Base-by-base conservation (phyloP, 495 filamentous ascomycete species). In the Podospora pseudocomata region DNA sequence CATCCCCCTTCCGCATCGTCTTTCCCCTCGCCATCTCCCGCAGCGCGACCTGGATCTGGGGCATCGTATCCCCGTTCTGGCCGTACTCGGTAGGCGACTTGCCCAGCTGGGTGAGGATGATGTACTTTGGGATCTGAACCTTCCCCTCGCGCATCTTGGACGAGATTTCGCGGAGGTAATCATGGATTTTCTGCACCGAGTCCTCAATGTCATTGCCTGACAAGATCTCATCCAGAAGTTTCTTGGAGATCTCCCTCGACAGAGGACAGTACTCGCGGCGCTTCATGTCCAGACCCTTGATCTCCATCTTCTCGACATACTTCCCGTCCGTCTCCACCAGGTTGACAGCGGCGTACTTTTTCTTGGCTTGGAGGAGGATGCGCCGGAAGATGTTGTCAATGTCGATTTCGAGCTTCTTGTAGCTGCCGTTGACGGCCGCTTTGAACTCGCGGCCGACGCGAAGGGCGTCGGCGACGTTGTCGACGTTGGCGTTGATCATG, bases 401-500 rank as follows among this genome's bases (percentile, higher is more conserved):
- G 73, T 99, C 95, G 71, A 99, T 99, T 74, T 99, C 95, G 18
- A 99, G 82, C 15, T 95, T 85, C 71, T 84, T 90, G 78, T 98
- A 98, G 56, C 88, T 88, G 65, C 96, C 91, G 73, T 99, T 99
- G 78, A 99, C 86, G 34, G 84, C 77, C 60, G 81, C 80, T 75
- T 88, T 88, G 78, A 89, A 88, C 44, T 88, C 84, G 19, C 84
- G 80, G 54, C 96, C 96, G 63, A 98, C 88, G 73, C 93, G 92
- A 44, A 97, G 77, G 18, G 95, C 94, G 71, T 97, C 94, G 32
- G 90, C 89, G 32, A 98, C 91, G 65, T 91, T 97, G 75, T 97
- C 92, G 62, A 92, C 92, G 77, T 97, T 97, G 60, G 95, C 97
- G 73, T 99, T 98, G 80, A 99, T 97, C 95, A 99, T 99, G 80